Percentiles rank a stretch among this genome's conserved stretches.
These are phyloP conservation scores for Endotrypanum monterogeii DNA, from an alignment of 208 protist genomes.

Conservation along the genomic window DNA sequence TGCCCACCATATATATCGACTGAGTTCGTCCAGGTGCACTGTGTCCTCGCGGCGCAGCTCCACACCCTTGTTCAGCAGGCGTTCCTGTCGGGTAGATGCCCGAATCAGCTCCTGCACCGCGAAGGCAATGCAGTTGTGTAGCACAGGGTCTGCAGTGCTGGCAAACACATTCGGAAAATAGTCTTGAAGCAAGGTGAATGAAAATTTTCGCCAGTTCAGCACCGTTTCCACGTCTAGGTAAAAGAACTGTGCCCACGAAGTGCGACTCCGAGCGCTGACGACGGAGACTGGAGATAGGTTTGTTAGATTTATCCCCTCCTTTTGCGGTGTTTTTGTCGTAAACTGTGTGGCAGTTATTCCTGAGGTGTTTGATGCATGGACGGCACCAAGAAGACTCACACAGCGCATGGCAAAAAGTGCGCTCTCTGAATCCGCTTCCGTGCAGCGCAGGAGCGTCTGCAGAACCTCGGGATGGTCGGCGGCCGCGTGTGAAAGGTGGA, in stretches of 20 bases:
- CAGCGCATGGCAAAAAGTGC: constrained; percentile 63
- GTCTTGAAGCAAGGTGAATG: constrained; percentile 58
- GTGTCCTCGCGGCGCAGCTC: constrained; percentile 48
- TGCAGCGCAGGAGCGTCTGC: constrained; percentile 66
- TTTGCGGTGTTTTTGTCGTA: neutral
- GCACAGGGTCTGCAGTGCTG: constrained; percentile 72
- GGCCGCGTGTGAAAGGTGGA: constrained; percentile 62
- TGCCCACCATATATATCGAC: constrained; percentile 82
- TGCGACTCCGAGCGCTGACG: neutral
- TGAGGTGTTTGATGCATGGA: constrained; percentile 25
- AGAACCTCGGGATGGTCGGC: constrained; percentile 44
- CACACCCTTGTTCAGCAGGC: constrained; percentile 30
- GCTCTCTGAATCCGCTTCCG: constrained; percentile 39
- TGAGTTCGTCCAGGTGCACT: constrained; percentile 69
- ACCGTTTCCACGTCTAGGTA: constrained; percentile 46
- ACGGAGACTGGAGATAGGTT: neutral
- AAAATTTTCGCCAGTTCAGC: constrained; percentile 70
- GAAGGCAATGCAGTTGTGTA: constrained; percentile 87
- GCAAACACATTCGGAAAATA: constrained; percentile 76
- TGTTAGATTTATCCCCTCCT: neutral
- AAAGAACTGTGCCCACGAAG: constrained; percentile 3
- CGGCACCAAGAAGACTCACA: constrained; percentile 77
- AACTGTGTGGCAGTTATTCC: neutral
- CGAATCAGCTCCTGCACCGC: constrained; percentile 86
- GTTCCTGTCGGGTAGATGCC: constrained; percentile 61